Percentiles rank a stretch among this genome's conserved stretches.
These are phyloP conservation scores for Paecilomyces sp. DNA, from an alignment of 2,329 filamentous ascomycete genomes.

Conservation along the genomic window DNA sequence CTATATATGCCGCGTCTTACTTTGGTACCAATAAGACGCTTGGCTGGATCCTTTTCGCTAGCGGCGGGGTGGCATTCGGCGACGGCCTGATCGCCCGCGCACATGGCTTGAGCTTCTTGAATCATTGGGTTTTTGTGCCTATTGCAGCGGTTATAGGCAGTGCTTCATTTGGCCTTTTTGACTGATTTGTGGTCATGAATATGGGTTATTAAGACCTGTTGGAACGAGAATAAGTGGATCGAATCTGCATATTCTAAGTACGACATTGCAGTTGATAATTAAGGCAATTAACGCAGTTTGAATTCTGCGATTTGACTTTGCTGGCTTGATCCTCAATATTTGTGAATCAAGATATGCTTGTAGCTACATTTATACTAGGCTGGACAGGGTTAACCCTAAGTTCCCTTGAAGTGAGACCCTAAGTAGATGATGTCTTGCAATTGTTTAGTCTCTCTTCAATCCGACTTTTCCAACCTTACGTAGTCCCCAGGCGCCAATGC, in stretches of 20 bases:
- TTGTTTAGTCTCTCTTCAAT: constrained; percentile 26
- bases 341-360: no score
- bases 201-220: neutral
- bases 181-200: neutral
- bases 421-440: no score
- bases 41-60: neutral
- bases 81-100: neutral
- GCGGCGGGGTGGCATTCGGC: neutral
- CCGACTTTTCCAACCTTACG: constrained; percentile 44
- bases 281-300: no score
- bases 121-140: neutral
- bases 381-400: no score
- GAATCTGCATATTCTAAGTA: neutral
- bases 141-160: neutral
- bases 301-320: no score
- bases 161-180: neutral
- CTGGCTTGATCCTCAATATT: no score
- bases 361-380: no score
- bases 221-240: neutral
- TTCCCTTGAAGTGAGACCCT: no score
- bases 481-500: constrained; percentile 37
- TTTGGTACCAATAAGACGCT: neutral
- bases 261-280: no score
- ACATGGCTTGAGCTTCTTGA: neutral
- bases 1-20: neutral